phyloP scores from a whole-genome alignment of 768 basidiomycete species.

The Mycena haematopus region DNA sequence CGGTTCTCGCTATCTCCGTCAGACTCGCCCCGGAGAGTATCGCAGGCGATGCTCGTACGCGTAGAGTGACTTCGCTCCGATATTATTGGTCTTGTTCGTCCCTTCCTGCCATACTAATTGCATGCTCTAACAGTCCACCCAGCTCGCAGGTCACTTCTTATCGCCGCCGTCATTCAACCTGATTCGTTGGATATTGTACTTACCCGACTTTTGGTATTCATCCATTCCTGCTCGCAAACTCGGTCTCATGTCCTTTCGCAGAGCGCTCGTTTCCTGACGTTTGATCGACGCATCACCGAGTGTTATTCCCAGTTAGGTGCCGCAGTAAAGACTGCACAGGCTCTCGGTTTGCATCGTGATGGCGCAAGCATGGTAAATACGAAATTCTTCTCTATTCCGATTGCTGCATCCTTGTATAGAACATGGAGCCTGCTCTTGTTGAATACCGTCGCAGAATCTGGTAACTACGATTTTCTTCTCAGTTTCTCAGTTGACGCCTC shows the following conservation, averaged over 20 bases:
- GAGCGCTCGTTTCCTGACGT: slow-evolving; percentile 65
- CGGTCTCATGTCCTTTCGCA: slow-evolving; percentile 39
- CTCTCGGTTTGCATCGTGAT: slow-evolving; percentile 91
- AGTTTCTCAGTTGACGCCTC: slow-evolving; percentile 16
- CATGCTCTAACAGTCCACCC: slow-evolving; percentile 25
- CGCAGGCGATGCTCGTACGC: slow-evolving; percentile 76
- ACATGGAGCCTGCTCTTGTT: slow-evolving; percentile 74
- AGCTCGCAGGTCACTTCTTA: slow-evolving; percentile 88
- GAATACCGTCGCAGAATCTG: slow-evolving; percentile 93
- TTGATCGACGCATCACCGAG: slow-evolving; percentile 89
- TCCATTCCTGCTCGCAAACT: slow-evolving; percentile 50
- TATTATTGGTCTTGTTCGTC: slow-evolving; percentile 96
- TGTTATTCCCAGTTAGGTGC: slow-evolving; percentile 97
- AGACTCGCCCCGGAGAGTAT: slow-evolving; percentile 86
- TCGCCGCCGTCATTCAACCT: slow-evolving; percentile 92
- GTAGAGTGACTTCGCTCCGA: slow-evolving; percentile 81
- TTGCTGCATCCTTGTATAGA: slow-evolving; percentile 45
- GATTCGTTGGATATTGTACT: slow-evolving; percentile 94
- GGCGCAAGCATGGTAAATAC: slow-evolving; percentile 75
- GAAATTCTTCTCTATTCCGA: slow-evolving; percentile 9
- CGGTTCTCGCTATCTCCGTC: slow-evolving; percentile 87
- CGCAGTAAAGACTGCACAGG: slow-evolving; percentile 91
- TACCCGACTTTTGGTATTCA: slow-evolving; percentile 83
- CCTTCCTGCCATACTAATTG: slow-evolving; percentile 5
- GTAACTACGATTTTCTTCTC: slow-evolving; percentile 45